Conservation (phyloP, 2,329 filamentous ascomycete genomes). For the Pseudogymnoascus sp. region DNA sequence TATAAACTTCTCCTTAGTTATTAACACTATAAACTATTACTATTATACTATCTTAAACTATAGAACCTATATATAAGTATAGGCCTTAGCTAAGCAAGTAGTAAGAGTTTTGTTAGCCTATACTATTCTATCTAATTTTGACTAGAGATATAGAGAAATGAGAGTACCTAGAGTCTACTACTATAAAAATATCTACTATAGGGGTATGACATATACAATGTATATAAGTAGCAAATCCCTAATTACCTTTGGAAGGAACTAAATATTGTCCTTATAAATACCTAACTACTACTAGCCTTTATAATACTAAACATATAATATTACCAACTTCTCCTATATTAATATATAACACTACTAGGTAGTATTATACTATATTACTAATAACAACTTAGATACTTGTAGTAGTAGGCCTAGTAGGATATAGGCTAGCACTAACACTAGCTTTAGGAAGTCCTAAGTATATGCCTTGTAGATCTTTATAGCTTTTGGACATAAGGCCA, state of each 20-base stretch:
- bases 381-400: conserved; percentile 11
- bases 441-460: conserved; percentile 12
- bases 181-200: conserved; percentile 13
- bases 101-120: conserved; percentile 12
- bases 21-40: conserved; percentile 7
- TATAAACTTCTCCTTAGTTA: conserved; percentile 17
- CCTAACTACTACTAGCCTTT: too few species aligned
- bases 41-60: conserved; percentile 11
- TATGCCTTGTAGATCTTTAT: conserved; percentile 13
- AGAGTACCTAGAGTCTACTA: conserved; percentile 6
- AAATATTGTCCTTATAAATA: too few species aligned
- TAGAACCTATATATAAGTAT: conserved; percentile 9
- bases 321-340: too few species aligned
- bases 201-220: conserved; percentile 10
- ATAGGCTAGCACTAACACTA: conserved; percentile 1
- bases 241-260: too few species aligned
- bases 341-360: too few species aligned
- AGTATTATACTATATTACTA: conserved; percentile 14
- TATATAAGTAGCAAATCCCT: conserved; percentile 14
- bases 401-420: conserved; percentile 6
- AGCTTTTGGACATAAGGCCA: conserved; percentile 6
- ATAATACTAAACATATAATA: too few species aligned
- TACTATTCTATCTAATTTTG: neutral
- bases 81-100: conserved; percentile 11
- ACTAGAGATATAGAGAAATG: conserved; percentile 14